Evolutionary conservation across 768 basidiomycete genomes (phyloP), one percentile per base, ranked within the genome.

Genomic region (Hortiboletus campestris): DNA sequence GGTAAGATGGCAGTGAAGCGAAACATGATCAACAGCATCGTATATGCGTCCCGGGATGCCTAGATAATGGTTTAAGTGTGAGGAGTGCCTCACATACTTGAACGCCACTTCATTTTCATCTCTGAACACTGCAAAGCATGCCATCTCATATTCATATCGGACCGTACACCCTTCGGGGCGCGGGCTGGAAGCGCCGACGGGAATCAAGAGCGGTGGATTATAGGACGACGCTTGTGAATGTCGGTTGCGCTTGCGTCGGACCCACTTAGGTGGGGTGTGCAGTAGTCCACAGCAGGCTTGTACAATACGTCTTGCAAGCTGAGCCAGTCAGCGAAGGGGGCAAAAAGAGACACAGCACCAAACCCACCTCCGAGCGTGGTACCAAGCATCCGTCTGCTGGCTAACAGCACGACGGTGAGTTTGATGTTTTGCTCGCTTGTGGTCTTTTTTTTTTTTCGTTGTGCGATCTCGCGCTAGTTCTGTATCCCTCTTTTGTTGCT

Each of bases 111-210:
- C n/a, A n/a, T n/a, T n/a, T n/a, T n/a, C n/a, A n/a, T n/a, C n/a
- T n/a, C n/a, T n/a, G n/a, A n/a, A n/a, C n/a, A n/a, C n/a, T n/a
- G n/a, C n/a, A n/a, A n/a, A n/a, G 63, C 89, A 88, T 0, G 89
- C 97, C 82, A 95, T 90, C 74, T 98, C 98, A 78, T 94, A 98
- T 68, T 98, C 95, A 65, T 98, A 98, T 31, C 97, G 79, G 19
- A 96, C 94, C 0, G 90, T 92, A 95, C 95, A 99, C 0, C 95
- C 95, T 70, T 92, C 87, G 1, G 88, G 82, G 29, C 89, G 78
- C 6, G 80, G 70, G 25, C 22, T 59, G 4, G 71, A 53, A 19
- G 62, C 32, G 8, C 78, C 81, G 10, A 80, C 55, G 4, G 80
- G 78, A 20, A 77, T 71, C n/a, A 78, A 62, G 5, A 82, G 75